Evolutionary conservation across 1,284 basidiomycete species (phyloP).

Genomic region (Boletus semigastroideus): DNA sequence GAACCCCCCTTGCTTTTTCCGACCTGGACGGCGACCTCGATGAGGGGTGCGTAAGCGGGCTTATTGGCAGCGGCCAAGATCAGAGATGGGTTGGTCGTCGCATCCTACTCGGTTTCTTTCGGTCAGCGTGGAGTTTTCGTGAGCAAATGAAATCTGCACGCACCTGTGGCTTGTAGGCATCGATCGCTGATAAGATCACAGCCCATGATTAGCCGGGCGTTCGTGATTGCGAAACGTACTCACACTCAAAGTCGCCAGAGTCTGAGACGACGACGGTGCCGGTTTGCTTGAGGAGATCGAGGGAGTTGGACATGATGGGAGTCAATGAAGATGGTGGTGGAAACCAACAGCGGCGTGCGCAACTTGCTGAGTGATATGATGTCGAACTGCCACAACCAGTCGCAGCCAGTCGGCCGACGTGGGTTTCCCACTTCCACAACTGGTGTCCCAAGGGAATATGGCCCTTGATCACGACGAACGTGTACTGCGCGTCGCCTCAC

Average conservation of each 20-base stretch:
- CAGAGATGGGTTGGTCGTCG: conserved; percentile 93
- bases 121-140: conserved; percentile 6
- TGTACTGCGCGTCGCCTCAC: conserved; percentile 4
- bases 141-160: conserved; percentile 12
- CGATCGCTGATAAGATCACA: conserved; percentile 60
- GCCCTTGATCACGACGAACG: conserved; percentile 14
- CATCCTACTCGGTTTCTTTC: conserved; percentile 52
- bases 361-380: conserved; percentile 13
- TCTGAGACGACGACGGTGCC: conserved; percentile 95
- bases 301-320: conserved; percentile 77
- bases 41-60: conserved; percentile 80
- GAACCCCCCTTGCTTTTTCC: conserved; percentile 82
- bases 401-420: neutral
- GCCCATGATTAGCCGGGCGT: conserved; percentile 6
- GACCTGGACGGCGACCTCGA: conserved; percentile 81
- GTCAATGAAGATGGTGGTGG: conserved; percentile 8
- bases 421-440: neutral
- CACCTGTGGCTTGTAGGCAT: conserved; percentile 90
- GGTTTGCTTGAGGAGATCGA: conserved; percentile 85
- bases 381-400: conserved; percentile 10
- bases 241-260: conserved; percentile 85
- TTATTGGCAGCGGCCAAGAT: conserved; percentile 95
- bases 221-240: conserved; percentile 27
- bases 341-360: neutral
- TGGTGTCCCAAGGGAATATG: conserved; percentile 7